Percentiles rank a stretch among this genome's conserved stretches.
Conservation (phyloP, 225 moss, liverwort and hornwort species). For the Bryoerythrophyllum caledonicum region DNA sequence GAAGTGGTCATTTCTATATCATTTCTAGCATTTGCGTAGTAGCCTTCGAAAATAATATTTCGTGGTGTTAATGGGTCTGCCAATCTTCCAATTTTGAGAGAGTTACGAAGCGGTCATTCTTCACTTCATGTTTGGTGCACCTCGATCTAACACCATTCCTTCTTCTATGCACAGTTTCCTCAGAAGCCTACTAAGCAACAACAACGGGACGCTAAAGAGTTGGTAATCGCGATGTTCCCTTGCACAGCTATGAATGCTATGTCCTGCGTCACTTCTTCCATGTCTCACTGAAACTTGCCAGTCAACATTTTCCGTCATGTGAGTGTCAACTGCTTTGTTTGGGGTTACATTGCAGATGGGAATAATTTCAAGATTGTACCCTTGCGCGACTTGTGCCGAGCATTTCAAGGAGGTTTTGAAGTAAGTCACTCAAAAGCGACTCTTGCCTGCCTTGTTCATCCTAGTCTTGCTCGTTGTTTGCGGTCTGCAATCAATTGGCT, state of each 20-base stretch:
- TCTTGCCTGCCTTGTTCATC: not conserved
- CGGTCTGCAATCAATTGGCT: not conserved
- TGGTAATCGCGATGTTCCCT: slow-evolving; percentile 40
- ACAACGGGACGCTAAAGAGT: slow-evolving; percentile 78
- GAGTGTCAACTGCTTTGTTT: not conserved
- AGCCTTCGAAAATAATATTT: not conserved
- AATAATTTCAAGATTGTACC: slow-evolving; percentile 88
- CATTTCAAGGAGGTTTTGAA: slow-evolving; percentile 87
- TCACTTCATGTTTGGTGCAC: not conserved
- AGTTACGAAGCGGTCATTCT: not conserved
- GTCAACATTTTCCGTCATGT: not conserved
- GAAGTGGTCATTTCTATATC: not conserved
- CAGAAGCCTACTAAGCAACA: slow-evolving; percentile 86
- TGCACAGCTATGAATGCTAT: not conserved
- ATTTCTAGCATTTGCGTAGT: not conserved
- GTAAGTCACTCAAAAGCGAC: slow-evolving; percentile 28
- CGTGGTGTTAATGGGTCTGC: not conserved
- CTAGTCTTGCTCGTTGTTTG: not conserved
- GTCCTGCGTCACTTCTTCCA: not conserved
- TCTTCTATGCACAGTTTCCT: slow-evolving; percentile 67
- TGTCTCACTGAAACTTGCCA: not conserved
- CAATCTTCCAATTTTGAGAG: not conserved
- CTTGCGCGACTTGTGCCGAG: slow-evolving; percentile 88
- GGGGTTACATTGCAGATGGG: slow-evolving; percentile 62
- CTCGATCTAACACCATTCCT: slow-evolving; percentile 1